A percentile compares a stretch with the other conserved stretches of the same genome.
Conservation (phyloP, 495 filamentous ascomycete genomes). For the Lophiotrema nucula region DNA sequence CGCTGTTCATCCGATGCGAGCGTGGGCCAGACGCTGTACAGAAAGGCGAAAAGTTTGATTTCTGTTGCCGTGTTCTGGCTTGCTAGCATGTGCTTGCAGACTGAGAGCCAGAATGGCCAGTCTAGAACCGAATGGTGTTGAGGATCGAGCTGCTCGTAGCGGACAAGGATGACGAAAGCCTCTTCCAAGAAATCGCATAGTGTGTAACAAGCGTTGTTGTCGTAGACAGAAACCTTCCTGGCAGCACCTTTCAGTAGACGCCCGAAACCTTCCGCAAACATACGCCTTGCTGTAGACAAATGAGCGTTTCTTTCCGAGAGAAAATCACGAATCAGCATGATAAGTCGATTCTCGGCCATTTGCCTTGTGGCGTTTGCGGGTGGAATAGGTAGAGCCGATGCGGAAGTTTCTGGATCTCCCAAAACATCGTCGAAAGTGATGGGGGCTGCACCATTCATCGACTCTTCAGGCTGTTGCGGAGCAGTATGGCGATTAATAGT, state of each 20-base stretch:
- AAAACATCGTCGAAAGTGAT: slow-evolving; percentile 78
- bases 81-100: slow-evolving; percentile 76
- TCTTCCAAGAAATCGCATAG: slow-evolving; percentile 94
- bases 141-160: slow-evolving; percentile 53
- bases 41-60: slow-evolving; percentile 80
- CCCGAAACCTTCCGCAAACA: slow-evolving; percentile 79
- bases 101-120: slow-evolving; percentile 88
- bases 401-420: slow-evolving; percentile 67
- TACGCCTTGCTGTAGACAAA: slow-evolving; percentile 52
- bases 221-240: slow-evolving; percentile 73
- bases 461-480: slow-evolving; percentile 44
- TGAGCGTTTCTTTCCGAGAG: slow-evolving; percentile 64
- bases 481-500: slow-evolving; percentile 71
- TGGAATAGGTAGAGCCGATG: slow-evolving; percentile 64
- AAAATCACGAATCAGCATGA: slow-evolving; percentile 84
- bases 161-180: slow-evolving; percentile 58
- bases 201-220: slow-evolving; percentile 86
- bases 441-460: slow-evolving; percentile 52
- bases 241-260: slow-evolving; percentile 70
- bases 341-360: slow-evolving; percentile 89
- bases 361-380: slow-evolving; percentile 67
- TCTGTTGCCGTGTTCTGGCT: slow-evolving; percentile 95
- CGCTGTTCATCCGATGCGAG: slow-evolving; percentile 64
- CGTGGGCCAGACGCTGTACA: slow-evolving; percentile 78
- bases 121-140: slow-evolving; percentile 53